Conservation (phyloP, 1,284 basidiomycete species). For the Melampsora americana region DNA sequence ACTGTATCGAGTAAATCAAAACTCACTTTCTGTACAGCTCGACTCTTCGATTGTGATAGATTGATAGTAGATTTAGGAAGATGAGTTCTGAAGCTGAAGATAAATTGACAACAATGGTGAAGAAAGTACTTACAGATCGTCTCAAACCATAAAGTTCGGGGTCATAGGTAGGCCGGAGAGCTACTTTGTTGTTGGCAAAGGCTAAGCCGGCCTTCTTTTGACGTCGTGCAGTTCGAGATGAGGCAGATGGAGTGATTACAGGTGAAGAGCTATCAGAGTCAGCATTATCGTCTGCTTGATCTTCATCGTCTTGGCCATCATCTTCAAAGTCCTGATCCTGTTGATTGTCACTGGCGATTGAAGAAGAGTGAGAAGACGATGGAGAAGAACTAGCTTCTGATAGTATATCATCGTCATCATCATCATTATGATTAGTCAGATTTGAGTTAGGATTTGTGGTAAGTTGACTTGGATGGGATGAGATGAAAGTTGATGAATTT, state of each 20-base stretch:
- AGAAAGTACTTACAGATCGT: constrained; percentile 33
- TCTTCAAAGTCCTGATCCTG: neutral
- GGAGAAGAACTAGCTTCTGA: constrained; percentile 13
- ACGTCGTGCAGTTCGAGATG: neutral
- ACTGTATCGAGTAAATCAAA: neutral
- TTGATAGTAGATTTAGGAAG: neutral
- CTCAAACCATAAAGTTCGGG: constrained; percentile 42
- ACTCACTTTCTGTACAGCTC: constrained; percentile 42
- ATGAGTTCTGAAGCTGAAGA: neutral
- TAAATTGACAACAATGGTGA: neutral
- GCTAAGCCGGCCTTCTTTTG: constrained; percentile 4
- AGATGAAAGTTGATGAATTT: neutral
- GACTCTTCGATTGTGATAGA: constrained; percentile 2
- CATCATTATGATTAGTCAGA: neutral
- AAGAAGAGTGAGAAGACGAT: constrained; percentile 3
- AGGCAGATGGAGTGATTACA: constrained; percentile 19
- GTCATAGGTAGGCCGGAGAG: constrained; percentile 32
- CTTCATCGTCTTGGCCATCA: neutral
- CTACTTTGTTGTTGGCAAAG: constrained; percentile 5
- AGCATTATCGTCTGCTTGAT: neutral
- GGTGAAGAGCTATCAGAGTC: constrained; percentile 27
- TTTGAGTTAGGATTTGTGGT: neutral
- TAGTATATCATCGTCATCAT: constrained; percentile 2
- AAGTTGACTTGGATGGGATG: neutral
- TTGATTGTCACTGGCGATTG: neutral